phyloP scores from a whole-genome alignment of 2,329 filamentous ascomycete species.

The Phaeomoniella chlamydospora region DNA sequence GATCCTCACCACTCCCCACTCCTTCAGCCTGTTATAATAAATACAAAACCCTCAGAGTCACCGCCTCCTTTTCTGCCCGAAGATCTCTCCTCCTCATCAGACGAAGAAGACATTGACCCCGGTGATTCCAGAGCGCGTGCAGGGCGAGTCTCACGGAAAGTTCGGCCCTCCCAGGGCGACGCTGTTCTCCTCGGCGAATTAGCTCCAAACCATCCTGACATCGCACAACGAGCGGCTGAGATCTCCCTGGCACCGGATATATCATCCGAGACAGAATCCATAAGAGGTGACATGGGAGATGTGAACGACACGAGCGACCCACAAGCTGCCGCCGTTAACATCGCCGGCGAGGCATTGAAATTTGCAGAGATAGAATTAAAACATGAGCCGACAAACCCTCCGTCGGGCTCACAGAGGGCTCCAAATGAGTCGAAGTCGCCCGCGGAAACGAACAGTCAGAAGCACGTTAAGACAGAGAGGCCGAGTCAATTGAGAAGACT shows the following conservation, averaged over 20 bases:
- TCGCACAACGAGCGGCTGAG: conserved; percentile 43
- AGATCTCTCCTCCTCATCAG: conserved; percentile 4
- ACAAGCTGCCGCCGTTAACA: neutral
- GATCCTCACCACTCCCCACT: conserved; percentile 22
- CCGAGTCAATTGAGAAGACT: neutral
- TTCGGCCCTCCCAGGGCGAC: conserved; percentile 38
- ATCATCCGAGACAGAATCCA: conserved; percentile 24
- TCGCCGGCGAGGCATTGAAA: conserved; percentile 7
- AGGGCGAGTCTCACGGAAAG: too few relatives aligned
- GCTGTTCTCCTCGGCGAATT: conserved; percentile 53
- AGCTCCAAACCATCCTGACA: conserved; percentile 49
- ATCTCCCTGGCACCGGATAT: conserved; percentile 32
- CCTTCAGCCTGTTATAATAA: conserved; percentile 15
- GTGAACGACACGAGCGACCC: conserved; percentile 7
- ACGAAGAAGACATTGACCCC: conserved; percentile 2
- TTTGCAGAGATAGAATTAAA: neutral
- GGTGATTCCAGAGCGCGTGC: conserved; percentile 12
- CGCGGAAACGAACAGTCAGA: neutral
- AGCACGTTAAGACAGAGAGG: neutral
- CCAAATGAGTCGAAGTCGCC: neutral
- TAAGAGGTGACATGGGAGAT: conserved; percentile 25
- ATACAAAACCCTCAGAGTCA: conserved; percentile 16
- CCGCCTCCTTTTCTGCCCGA: conserved; percentile 19
- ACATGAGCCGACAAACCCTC: neutral
- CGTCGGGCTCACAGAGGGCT: neutral